Base-by-base conservation (phyloP, 345 rosid genomes). In the Conringia planisiliqua region DNA sequence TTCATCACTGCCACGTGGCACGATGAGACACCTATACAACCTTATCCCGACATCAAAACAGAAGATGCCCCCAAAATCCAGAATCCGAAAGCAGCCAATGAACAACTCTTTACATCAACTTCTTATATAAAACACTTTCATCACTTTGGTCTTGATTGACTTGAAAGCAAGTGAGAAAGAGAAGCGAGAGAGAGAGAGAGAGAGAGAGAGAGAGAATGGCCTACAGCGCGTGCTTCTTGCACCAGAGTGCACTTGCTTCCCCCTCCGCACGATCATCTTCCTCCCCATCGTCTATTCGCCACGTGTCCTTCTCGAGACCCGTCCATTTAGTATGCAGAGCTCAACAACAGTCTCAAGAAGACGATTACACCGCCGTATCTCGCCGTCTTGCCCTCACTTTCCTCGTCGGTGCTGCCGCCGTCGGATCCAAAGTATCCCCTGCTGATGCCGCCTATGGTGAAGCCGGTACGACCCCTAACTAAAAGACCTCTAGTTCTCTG, bases 361-460 rank as follows among this genome's bases (percentile, higher is more conserved):
- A 84, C 4, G 72, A 69, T 27, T 54, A n/a, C 60, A 46, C 70
- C 27, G 66, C 47, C 16, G 68, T 89, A 4, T 89, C 97, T n/a
- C 91, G 97, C 57, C 83, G 98, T 43, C 76, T 91, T 80, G 96
- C 93, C 63, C 95, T 94, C 71, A 87, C 93, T 5, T 78, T 87
- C 12, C 89, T 94, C 61, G 69, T 89, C 9, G 96, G 97, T 26
- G 88, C 90, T 57, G 98, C 95, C 0, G 93, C 95, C 44, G 14
- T 90, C 6, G 93, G 89, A 68, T 88, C 90, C 70, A 91, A 81
- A 87, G 96, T 85, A 56, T 83, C 97, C 29, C 96, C 98, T 50
- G 98, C 98, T 52, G 95, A 86, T 44, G 98, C 98, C 11, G 96
- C 98, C 79, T 94, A 94, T 44, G 98, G 98, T 32, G 96, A 94